A percentile compares a stretch with the other conserved stretches of the same genome.
phyloP scores from a whole-genome alignment of 805 yeast genomes.

The Schwanniomyces vanrijiae region DNA sequence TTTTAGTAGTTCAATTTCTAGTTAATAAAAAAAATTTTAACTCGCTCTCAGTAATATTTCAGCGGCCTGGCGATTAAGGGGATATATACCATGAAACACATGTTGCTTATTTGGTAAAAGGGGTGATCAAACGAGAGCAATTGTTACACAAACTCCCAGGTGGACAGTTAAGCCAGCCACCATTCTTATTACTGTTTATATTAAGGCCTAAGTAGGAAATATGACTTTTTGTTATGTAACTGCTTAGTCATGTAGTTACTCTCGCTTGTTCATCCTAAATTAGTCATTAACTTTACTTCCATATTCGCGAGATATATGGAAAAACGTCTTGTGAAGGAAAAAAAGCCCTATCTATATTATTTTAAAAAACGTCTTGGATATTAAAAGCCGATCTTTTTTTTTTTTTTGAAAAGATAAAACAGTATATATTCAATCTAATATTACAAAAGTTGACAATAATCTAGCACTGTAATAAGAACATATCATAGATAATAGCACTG shows the following conservation, averaged over 20 bases:
- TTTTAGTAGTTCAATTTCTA: constrained; percentile 19
- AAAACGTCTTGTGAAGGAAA: neutral
- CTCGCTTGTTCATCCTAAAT: neutral
- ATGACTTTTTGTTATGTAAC: neutral
- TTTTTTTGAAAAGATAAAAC: neutral
- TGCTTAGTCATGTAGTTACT: neutral
- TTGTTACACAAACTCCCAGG: constrained; percentile 4
- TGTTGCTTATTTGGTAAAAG: constrained; percentile 1
- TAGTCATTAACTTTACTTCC: neutral
- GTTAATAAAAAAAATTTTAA: neutral
- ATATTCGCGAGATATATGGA: neutral
- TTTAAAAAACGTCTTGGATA: neutral
- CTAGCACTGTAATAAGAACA: neutral
- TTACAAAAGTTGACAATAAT: neutral
- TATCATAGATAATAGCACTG: neutral
- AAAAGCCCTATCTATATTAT: neutral
- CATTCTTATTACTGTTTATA: neutral
- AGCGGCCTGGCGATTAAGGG: constrained; percentile 5
- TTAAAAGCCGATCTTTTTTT: neutral
- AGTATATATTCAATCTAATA: neutral
- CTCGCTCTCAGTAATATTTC: constrained; percentile 1
- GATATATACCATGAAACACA: constrained; percentile 2
- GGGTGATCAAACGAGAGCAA: constrained; percentile 7
- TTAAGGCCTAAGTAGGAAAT: constrained; percentile 4
- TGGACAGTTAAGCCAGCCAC: constrained; percentile 4